Evolutionary conservation across 1,139 yeast species (phyloP).

Genomic region (Geotrichum europaeum): DNA sequence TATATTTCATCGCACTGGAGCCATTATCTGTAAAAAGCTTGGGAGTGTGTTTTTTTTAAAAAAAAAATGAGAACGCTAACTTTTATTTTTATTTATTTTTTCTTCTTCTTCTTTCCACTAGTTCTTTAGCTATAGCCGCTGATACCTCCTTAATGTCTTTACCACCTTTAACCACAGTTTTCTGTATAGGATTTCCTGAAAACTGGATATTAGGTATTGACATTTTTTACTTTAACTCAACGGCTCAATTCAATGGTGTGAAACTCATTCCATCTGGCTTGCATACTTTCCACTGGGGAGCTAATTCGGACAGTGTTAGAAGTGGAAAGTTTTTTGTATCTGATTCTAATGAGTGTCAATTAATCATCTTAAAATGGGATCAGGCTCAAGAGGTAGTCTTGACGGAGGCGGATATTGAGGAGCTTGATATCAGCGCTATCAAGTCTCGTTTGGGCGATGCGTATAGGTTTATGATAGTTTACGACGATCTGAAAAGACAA

Average conservation of each 20-base stretch:
- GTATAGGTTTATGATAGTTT: conserved; percentile 34
- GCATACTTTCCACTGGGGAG: conserved; percentile 39
- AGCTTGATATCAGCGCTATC: conserved; percentile 30
- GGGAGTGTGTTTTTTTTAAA: no score
- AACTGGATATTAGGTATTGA: conserved; percentile 38
- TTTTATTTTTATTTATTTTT: neutral
- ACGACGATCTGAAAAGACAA: conserved; percentile 10
- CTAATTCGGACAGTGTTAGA: conserved; percentile 28
- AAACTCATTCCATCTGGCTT: conserved; percentile 37
- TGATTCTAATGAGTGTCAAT: conserved; percentile 24
- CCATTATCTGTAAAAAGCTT: no score
- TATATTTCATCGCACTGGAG: no score
- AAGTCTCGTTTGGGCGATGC: conserved; percentile 26
- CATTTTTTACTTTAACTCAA: conserved; percentile 37
- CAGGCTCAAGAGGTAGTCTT: conserved; percentile 27
- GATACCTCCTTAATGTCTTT: conserved; percentile 10
- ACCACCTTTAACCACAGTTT: conserved; percentile 15
- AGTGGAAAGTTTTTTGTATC: conserved; percentile 30
- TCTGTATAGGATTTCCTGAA: conserved; percentile 19
- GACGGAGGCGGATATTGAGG: conserved; percentile 29
- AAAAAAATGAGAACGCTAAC: no score
- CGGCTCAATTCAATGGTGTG: conserved; percentile 34
- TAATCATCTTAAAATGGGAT: conserved; percentile 31
- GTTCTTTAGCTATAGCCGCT: neutral
- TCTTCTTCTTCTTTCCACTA: neutral